phyloP scores from a whole-genome alignment of 2,329 filamentous ascomycete species.

The Phaeomoniella chlamydospora region DNA sequence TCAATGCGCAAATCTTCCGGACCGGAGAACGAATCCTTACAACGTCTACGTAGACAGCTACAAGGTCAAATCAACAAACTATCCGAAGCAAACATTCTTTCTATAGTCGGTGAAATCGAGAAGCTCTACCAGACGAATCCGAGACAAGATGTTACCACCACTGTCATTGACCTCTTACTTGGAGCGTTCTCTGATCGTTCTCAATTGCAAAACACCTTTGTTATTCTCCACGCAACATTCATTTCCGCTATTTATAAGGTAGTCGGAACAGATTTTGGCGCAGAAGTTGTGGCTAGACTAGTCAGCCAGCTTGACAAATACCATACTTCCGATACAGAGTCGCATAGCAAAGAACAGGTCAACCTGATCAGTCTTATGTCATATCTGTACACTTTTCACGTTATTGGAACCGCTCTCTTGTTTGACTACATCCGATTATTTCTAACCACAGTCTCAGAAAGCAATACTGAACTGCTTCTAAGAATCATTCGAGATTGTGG shows the following conservation, averaged over 20 bases:
- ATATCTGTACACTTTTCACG: constrained; percentile 83
- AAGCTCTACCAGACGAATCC: constrained; percentile 71
- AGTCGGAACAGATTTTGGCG: constrained; percentile 77
- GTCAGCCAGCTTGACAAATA: constrained; percentile 60
- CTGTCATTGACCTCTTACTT: constrained; percentile 62
- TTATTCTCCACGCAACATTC: constrained; percentile 83
- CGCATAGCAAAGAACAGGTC: constrained; percentile 44
- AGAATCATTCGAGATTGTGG: constrained; percentile 72
- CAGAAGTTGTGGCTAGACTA: constrained; percentile 65
- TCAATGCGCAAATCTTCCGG: constrained; percentile 54
- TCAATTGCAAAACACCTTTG: constrained; percentile 69
- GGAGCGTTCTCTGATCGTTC: constrained; percentile 68
- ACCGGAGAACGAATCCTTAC: constrained; percentile 51
- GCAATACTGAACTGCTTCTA: constrained; percentile 77
- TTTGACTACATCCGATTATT: constrained; percentile 84
- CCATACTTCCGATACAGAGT: constrained; percentile 32
- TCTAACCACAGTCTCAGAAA: constrained; percentile 59
- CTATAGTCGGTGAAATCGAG: constrained; percentile 71
- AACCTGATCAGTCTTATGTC: constrained; percentile 75
- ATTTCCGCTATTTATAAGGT: constrained; percentile 77
- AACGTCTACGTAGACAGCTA: constrained; percentile 60
- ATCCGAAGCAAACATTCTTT: constrained; percentile 77
- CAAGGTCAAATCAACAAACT: constrained; percentile 87
- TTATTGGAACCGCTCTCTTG: constrained; percentile 66
- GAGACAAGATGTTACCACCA: constrained; percentile 75